Conservation (phyloP, 176 grass and related monocot genomes). For the Aegilops longissima region DNA sequence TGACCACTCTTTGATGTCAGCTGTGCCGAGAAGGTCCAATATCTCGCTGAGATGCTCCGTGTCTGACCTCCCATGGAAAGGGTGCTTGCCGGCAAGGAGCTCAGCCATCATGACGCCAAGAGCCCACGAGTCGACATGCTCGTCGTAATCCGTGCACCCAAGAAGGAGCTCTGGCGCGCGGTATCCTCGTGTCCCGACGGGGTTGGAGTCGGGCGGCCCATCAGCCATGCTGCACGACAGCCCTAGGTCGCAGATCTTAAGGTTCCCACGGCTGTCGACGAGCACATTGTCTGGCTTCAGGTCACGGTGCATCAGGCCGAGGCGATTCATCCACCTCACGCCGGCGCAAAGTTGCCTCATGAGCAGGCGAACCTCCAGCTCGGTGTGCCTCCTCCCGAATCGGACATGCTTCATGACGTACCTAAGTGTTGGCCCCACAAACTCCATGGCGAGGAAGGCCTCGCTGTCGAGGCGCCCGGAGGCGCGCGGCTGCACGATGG, state of each 20-base stretch:
- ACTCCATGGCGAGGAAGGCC: no score
- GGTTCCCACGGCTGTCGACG: neutral
- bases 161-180: constrained; percentile 29
- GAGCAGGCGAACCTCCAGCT: constrained; percentile 8
- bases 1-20: neutral
- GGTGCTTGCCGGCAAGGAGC: neutral
- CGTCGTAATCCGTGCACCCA: constrained; percentile 12
- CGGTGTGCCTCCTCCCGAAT: neutral
- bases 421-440: no score
- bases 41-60: neutral
- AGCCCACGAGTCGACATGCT: constrained; percentile 33
- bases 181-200: constrained; percentile 20
- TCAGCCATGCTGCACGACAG: neutral
- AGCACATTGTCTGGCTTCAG: constrained; percentile 43
- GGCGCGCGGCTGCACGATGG: no score
- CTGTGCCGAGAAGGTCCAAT: neutral
- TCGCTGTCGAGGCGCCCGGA: no score
- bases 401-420: no score
- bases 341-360: constrained; percentile 17
- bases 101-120: neutral
- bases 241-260: neutral
- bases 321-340: neutral
- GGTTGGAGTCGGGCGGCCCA: neutral
- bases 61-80: neutral
- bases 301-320: constrained; percentile 39